These are phyloP conservation scores for Setomelanomma holmii DNA, from an alignment of 2,329 filamentous ascomycete species.

Conservation along the genomic window DNA sequence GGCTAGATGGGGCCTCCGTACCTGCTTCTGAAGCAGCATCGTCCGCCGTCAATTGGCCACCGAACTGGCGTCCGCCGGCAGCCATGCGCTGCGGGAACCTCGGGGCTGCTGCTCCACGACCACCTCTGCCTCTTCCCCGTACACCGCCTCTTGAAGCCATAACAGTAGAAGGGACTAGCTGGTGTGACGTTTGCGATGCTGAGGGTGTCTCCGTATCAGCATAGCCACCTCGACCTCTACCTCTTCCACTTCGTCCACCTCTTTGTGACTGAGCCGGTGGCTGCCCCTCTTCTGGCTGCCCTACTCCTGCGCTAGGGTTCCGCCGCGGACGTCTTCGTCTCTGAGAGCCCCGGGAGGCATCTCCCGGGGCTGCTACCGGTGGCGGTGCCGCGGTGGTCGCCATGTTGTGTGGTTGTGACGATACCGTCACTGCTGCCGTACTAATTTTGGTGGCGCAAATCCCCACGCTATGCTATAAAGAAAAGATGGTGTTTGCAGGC, in stretches of 20 bases:
- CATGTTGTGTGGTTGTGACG: constrained; percentile 21
- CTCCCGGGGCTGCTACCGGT: constrained; percentile 12
- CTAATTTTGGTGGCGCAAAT: constrained; percentile 3
- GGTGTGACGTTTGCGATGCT: background rate
- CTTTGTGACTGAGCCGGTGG: constrained; percentile 25
- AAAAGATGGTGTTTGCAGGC: constrained; percentile 23
- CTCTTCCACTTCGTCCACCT: constrained; percentile 27
- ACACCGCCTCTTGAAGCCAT: constrained; percentile 6
- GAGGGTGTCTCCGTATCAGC: constrained; percentile 7
- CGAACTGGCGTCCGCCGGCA: constrained; percentile 55
- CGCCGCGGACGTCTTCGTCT: constrained; percentile 32
- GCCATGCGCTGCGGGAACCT: constrained; percentile 31
- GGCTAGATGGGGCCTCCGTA: constrained; percentile 20
- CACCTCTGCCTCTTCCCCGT: constrained; percentile 20
- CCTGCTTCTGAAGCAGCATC: constrained; percentile 17
- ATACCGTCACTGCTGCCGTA: constrained; percentile 1
- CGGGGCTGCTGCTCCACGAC: constrained; percentile 14
- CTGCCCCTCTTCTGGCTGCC: constrained; percentile 26
- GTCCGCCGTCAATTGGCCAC: constrained; percentile 55
- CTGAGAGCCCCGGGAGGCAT: constrained; percentile 22
- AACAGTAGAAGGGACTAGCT: background rate
- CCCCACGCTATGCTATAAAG: background rate
- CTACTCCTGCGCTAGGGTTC: constrained; percentile 26
- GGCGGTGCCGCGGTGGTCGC: constrained; percentile 25
- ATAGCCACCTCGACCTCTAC: constrained; percentile 24